Conservation (phyloP, 805 yeast genomes). For the Lipomyces japonicus region DNA sequence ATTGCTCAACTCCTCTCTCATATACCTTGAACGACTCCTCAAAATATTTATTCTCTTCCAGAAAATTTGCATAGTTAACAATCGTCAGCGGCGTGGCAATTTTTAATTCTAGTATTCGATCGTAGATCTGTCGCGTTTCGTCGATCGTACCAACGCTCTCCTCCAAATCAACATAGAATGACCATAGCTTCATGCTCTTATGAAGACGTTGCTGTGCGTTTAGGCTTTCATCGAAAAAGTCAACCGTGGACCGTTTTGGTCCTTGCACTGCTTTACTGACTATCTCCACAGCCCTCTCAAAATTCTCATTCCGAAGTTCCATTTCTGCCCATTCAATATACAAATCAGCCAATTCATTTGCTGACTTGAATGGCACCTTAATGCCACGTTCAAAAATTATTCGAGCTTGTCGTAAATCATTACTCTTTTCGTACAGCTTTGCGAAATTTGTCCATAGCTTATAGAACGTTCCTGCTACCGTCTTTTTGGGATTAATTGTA, state of each 20-base stretch:
- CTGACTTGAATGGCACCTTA: conserved; percentile 61
- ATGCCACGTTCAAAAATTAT: conserved; percentile 60
- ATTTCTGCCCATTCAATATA: conserved; percentile 76
- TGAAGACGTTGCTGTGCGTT: conserved; percentile 59
- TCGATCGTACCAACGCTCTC: conserved; percentile 47
- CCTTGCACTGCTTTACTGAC: conserved; percentile 44
- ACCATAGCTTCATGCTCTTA: conserved; percentile 66
- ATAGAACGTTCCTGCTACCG: conserved; percentile 43
- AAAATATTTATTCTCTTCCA: conserved; percentile 47
- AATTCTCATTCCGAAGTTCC: conserved; percentile 50
- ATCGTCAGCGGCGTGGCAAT: conserved; percentile 66
- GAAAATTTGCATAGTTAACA: conserved; percentile 60
- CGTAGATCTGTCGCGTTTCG: conserved; percentile 47
- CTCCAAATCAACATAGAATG: conserved; percentile 63
- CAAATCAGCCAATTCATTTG: conserved; percentile 62
- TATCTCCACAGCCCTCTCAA: conserved; percentile 45
- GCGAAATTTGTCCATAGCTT: conserved; percentile 72
- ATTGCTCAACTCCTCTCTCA: conserved; percentile 63
- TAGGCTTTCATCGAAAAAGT: conserved; percentile 43
- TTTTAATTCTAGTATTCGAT: conserved; percentile 52
- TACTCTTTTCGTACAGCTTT: conserved; percentile 48
- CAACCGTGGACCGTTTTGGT: conserved; percentile 38
- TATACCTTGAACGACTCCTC: conserved; percentile 57
- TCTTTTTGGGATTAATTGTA: conserved; percentile 58
- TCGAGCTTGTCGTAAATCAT: conserved; percentile 58